phyloP scores from a whole-genome alignment of 108 stramenopile species.

The Cyclotella cryptica region DNA sequence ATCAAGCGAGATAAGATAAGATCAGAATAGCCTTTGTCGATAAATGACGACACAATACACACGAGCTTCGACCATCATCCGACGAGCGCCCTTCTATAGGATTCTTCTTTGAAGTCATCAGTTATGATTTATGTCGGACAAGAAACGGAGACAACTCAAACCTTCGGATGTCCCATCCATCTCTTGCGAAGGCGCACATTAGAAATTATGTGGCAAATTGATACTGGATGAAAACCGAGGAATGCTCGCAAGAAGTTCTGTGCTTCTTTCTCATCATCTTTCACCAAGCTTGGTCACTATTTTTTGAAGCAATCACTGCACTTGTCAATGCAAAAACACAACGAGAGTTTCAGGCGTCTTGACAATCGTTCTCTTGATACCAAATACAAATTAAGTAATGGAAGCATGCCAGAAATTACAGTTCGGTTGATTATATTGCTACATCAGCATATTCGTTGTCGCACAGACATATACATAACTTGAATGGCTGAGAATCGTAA shows the following conservation, averaged over 20 bases:
- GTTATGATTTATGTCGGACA: not conserved
- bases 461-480: no score
- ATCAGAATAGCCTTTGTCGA: slow-evolving; percentile 20
- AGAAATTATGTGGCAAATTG: not conserved
- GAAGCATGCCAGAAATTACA: no score
- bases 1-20: slow-evolving; percentile 27
- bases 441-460: no score
- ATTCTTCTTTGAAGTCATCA: slow-evolving; percentile 23
- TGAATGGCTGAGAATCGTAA: no score
- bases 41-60: slow-evolving; percentile 17
- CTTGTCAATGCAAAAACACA: no score
- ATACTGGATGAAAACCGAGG: not conserved
- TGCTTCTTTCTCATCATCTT: no score
- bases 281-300: no score
- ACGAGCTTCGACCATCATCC: slow-evolving; percentile 19
- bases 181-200: slow-evolving; percentile 22
- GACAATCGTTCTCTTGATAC: no score
- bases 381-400: no score
- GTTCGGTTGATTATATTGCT: no score
- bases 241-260: not conserved
- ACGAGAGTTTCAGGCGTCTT: no score
- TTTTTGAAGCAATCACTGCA: no score
- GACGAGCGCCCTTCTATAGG: slow-evolving; percentile 22
- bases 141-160: slow-evolving; percentile 9
- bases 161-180: not conserved